Percentiles rank a stretch among this genome's conserved stretches.
phyloP scores from a whole-genome alignment of 2,329 filamentous ascomycete species.

The Lecanicillium sp. region DNA sequence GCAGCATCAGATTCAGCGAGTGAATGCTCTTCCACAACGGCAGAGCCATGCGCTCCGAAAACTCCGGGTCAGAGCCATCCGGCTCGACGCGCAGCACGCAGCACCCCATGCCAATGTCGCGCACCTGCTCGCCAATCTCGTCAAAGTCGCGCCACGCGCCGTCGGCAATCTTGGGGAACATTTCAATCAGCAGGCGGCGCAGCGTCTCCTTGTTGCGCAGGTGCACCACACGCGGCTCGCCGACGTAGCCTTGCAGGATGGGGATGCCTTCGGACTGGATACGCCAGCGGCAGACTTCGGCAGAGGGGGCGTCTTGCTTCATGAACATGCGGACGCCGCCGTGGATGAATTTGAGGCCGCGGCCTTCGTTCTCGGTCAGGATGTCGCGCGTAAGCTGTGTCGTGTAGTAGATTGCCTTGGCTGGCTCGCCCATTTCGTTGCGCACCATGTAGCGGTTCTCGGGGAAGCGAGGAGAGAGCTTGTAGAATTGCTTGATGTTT shows the following conservation, averaged over 20 bases:
- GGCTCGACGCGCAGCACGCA: constrained; percentile 81
- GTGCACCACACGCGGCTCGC: constrained; percentile 64
- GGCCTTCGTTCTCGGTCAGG: constrained; percentile 76
- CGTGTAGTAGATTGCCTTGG: constrained; percentile 96
- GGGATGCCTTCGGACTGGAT: constrained; percentile 92
- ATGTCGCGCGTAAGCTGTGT: constrained; percentile 78
- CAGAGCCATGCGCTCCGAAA: constrained; percentile 72
- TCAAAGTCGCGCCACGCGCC: constrained; percentile 67
- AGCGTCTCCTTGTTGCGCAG: constrained; percentile 74
- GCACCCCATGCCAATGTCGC: constrained; percentile 80
- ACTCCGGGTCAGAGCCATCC: constrained; percentile 51
- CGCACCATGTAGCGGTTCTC: constrained; percentile 91
- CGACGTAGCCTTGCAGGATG: constrained; percentile 85
- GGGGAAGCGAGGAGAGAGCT: constrained; percentile 76
- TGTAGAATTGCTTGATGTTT: constrained; percentile 76
- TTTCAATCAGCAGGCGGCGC: constrained; percentile 76
- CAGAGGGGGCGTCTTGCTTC: constrained; percentile 86
- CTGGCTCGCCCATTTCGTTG: constrained; percentile 78
- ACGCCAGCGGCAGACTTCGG: constrained; percentile 84
- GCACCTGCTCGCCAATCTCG: constrained; percentile 79
- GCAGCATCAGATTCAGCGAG: constrained; percentile 92
- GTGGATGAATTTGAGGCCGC: constrained; percentile 91
- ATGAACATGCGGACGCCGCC: constrained; percentile 98
- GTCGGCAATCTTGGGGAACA: constrained; percentile 85
- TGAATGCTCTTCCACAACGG: constrained; percentile 91